Percentiles rank a stretch among this genome's conserved stretches.
Evolutionary conservation across 257 asterid species (phyloP).

Genomic region (Vinca minor): DNA sequence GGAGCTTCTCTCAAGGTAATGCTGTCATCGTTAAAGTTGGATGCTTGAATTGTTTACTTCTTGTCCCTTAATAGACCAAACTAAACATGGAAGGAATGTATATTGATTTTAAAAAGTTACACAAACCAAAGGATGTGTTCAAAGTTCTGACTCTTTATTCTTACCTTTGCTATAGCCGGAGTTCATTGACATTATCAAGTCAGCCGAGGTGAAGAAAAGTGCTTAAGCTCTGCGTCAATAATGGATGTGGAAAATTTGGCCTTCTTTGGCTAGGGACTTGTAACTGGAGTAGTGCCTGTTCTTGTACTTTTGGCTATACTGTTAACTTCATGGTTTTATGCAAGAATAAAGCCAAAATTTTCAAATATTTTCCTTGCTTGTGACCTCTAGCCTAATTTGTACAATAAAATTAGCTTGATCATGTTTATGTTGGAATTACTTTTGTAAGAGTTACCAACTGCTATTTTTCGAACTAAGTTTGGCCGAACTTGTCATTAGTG

Average conservation of each 20-base stretch:
- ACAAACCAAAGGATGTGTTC: background rate
- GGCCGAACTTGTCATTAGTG: background rate
- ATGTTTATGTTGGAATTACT: background rate
- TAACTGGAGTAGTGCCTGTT: constrained; percentile 8
- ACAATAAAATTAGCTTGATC: constrained; percentile 5
- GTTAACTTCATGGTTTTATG: constrained; percentile 3
- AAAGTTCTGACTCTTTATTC: background rate
- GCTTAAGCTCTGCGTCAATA: constrained; percentile 23
- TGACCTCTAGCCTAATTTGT: background rate
- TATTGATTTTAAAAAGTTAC: background rate
- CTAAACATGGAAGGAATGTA: background rate
- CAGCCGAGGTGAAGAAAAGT: constrained; percentile 68
- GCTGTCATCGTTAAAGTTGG: background rate
- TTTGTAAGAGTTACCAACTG: background rate
- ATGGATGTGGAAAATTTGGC: constrained; percentile 27
- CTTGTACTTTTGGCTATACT: constrained; percentile 7
- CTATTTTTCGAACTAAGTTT: background rate
- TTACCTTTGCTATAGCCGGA: constrained; percentile 43
- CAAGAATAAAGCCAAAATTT: constrained; percentile 11
- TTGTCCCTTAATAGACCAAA: background rate
- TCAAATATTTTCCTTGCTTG: background rate
- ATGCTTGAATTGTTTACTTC: background rate
- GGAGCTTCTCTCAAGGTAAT: constrained; percentile 80
- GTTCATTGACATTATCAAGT: constrained; percentile 74
- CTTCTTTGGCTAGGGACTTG: constrained; percentile 15